Evolutionary conservation across 805 yeast genomes (phyloP), one percentile per base, ranked within the genome.

Genomic region (Metschnikowia arizonensis): DNA sequence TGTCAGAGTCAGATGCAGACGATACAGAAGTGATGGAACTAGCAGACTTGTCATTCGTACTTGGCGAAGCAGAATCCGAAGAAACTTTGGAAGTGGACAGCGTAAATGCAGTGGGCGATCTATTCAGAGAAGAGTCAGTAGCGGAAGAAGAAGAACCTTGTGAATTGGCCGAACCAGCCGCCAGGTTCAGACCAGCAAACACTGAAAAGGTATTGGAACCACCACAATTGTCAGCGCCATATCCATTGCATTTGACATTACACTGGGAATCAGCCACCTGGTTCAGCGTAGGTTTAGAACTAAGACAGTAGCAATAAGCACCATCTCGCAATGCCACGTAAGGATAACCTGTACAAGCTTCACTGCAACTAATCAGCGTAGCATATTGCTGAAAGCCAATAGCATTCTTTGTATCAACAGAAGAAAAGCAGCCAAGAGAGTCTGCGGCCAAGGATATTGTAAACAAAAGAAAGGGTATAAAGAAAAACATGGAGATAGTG

Each of bases 271-370:
- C 26, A 28, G 29, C 9, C 21, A 47, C 41, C 26, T 12, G 28
- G 35, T 38, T 23, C 49, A 43, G 47, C 24, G 37, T 14, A 2
- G 77, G 77, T 29, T 57, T 46, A 5, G 57, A 35, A 24, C 52
- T 49, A 44, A 73, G 65, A 50, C 77, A 72, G 50, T 55, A 63
- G 50, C 77, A 72, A n/a, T 56, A 54, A 33, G 54, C 53, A 10
- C 76, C 76, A 40, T 61, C 51, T 24, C 51, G 56, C 30, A 72
- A 28, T 33, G 75, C 77, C 39, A 68, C 60, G 48, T 66, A 72
- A 3, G 70, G 62, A 43, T 64, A 68, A 33, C 50, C 52, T 5
- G 61, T 37, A 50, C 77, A 72, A 14, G 46, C 33, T 1, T 34
- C 40, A 4, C 60, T 52, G 54, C 77, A 72, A 28, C 46, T 48